Conservation (phyloP, 331 rosid species). For the Cydonia oblonga region DNA sequence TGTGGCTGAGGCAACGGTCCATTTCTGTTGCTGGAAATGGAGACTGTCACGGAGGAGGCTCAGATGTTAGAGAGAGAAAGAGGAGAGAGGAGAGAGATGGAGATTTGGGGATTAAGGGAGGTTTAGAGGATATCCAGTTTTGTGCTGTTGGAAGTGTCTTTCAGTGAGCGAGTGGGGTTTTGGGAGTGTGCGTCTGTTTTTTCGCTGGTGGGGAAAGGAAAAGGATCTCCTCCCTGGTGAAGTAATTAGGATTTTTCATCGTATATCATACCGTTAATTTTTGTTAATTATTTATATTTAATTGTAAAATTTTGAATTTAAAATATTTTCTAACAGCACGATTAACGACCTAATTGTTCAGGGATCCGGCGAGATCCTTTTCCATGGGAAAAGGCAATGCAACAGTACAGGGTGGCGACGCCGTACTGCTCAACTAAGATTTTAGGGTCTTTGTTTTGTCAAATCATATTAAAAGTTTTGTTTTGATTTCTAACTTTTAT, state of each 20-base stretch:
- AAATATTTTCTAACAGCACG: accelerated
- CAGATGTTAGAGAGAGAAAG: not conserved
- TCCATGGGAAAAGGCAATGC: too few relatives aligned
- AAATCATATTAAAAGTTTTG: not conserved
- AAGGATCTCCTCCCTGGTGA: too few relatives aligned
- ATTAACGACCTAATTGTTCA: too few relatives aligned
- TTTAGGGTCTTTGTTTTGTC: not conserved
- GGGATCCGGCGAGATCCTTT: too few relatives aligned
- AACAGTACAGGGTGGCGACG: too few relatives aligned
- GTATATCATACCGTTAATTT: accelerated
- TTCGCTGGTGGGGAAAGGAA: not conserved
- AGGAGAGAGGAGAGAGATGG: not conserved
- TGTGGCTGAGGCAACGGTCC: not conserved
- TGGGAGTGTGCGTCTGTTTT: not conserved
- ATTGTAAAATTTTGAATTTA: too few relatives aligned
- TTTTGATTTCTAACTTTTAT: not conserved
- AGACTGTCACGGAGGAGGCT: not conserved
- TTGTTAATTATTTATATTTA: too few relatives aligned
- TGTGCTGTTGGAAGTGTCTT: too few relatives aligned
- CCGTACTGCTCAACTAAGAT: too few relatives aligned
- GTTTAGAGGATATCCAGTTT: not conserved
- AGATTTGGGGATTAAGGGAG: not conserved
- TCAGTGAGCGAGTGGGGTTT: not conserved
- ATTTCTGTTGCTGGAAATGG: not conserved
- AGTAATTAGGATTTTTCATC: accelerated